Evolutionary conservation across 2,329 filamentous ascomycete genomes (phyloP).

Genomic region (Xylariaceae sp.): DNA sequence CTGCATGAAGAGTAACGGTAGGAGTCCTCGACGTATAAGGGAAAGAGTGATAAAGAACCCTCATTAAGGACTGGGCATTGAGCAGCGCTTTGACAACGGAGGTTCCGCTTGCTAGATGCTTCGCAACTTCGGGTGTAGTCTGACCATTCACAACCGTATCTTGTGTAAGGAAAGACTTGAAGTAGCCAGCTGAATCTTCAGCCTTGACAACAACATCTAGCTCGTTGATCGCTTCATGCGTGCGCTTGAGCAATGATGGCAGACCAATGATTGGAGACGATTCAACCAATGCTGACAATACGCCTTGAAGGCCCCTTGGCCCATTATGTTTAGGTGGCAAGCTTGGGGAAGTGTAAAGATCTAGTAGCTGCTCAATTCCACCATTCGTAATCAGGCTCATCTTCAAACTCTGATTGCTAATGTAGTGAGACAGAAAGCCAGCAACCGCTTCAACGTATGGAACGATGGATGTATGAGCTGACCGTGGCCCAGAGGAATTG

Average conservation of each 20-base stretch:
- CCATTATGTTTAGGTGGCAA: slow-evolving; percentile 69
- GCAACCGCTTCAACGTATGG: slow-evolving; percentile 71
- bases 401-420: slow-evolving; percentile 69
- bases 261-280: slow-evolving; percentile 74
- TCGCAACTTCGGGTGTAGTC: slow-evolving; percentile 31
- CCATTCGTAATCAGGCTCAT: slow-evolving; percentile 69
- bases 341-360: slow-evolving; percentile 77
- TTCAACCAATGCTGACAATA: slow-evolving; percentile 75
- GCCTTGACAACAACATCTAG: slow-evolving; percentile 60
- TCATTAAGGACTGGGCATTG: slow-evolving; percentile 69
- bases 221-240: slow-evolving; percentile 62
- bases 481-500: slow-evolving; percentile 14
- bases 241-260: slow-evolving; percentile 71
- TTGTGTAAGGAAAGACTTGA: slow-evolving; percentile 57
- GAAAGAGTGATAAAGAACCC: slow-evolving; percentile 69
- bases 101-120: slow-evolving; percentile 61
- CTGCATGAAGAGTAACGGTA: slow-evolving; percentile 60
- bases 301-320: slow-evolving; percentile 64
- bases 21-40: slow-evolving; percentile 62
- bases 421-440: slow-evolving; percentile 70
- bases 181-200: slow-evolving; percentile 58
- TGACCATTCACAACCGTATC: slow-evolving; percentile 34
- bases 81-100: slow-evolving; percentile 72
- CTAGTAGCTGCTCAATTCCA: slow-evolving; percentile 76
- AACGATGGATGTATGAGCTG: slow-evolving; percentile 41